Evolutionary conservation across 2,329 filamentous ascomycete genomes (phyloP), one percentile per base, ranked within the genome.

Genomic region (Zymoseptoria brevis): DNA sequence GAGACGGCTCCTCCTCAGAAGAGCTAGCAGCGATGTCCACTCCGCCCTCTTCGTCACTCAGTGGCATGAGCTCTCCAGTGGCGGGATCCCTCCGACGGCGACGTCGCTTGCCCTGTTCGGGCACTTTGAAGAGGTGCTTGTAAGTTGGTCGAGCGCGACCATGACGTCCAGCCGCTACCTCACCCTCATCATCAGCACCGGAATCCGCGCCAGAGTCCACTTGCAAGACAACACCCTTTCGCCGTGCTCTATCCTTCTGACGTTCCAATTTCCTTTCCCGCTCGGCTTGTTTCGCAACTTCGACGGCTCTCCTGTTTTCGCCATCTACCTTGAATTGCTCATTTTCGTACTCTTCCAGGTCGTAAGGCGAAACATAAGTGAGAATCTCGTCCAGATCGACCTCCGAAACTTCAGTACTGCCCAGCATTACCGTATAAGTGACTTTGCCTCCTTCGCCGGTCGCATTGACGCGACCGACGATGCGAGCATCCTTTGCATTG

Each of bases 321-420:
- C 58, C 56, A 54, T 71, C 69, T 26, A 68, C 62, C 8, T 62
- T 63, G 60, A 74, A 74, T 21, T 64, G 60, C 41, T 59, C 54
- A 57, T 71, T 68, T 55, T 74, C 72, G 53, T 65, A 74, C 2
- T 63, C 64, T 57, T 74, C 72, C 21, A 73, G 60, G 35, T 72
- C 67, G 29, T 66, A 61, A n/a, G 69, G 60, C 5, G 70, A 73
- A 13, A 73, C 68, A 57, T 72, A 73, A 19, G 73, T 67, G 8
- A 70, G 59, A 19, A 73, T 64, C 53, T 73, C 70, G 11, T 69
- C 59, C 3, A 72, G 50, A 6, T 60, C 56, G 49, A 74, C 62
- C 49, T 68, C 64, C 3, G 65, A 56, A 2, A 72, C 57, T 6
- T 61, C 54, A 2, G 66, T 62, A 1, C 63, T 59, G 35, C 68